Percentiles rank a stretch among this genome's conserved stretches.
phyloP scores from a whole-genome alignment of 495 filamentous ascomycete genomes.

The Lophiostoma macrostomum region DNA sequence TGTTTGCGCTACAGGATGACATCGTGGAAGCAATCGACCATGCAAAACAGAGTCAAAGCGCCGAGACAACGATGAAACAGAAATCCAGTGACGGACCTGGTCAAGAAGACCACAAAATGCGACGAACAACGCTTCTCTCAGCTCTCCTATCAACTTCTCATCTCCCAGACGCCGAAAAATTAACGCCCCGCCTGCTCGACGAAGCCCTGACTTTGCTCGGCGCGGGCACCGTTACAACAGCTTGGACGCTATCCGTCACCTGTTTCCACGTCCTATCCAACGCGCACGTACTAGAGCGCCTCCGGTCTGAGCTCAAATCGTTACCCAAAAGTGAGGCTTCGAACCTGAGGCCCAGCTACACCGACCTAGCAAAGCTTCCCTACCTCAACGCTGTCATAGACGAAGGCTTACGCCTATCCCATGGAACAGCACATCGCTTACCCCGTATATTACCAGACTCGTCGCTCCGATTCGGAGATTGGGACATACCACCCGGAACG shows the following conservation, averaged over 20 bases:
- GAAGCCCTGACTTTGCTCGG: constrained; percentile 14
- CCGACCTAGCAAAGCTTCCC: constrained; percentile 1
- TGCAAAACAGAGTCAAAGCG: too few relatives aligned
- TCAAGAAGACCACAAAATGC: too few relatives aligned
- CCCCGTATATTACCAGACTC: constrained; percentile 1
- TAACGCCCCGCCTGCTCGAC: constrained; percentile 8
- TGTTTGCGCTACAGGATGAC: constrained; percentile 7
- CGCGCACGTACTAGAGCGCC: background rate
- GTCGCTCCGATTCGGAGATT: background rate
- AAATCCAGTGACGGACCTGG: background rate
- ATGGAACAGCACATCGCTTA: constrained; percentile 1
- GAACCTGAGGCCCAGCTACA: too few relatives aligned
- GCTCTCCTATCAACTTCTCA: background rate
- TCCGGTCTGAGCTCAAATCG: too few relatives aligned
- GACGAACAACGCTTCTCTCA: too few relatives aligned
- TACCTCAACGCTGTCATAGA: constrained; percentile 18
- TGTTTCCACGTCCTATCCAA: background rate
- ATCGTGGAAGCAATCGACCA: background rate
- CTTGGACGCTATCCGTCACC: constrained; percentile 1
- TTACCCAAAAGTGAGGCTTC: too few relatives aligned
- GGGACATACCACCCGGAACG: constrained; percentile 1
- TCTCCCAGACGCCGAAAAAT: background rate
- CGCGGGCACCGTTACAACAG: constrained; percentile 17
- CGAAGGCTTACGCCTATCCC: constrained; percentile 11
- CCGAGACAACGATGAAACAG: background rate